Evolutionary conservation across 2,329 filamentous ascomycete species (phyloP).

Genomic region (Aspergillaceae sp.): DNA sequence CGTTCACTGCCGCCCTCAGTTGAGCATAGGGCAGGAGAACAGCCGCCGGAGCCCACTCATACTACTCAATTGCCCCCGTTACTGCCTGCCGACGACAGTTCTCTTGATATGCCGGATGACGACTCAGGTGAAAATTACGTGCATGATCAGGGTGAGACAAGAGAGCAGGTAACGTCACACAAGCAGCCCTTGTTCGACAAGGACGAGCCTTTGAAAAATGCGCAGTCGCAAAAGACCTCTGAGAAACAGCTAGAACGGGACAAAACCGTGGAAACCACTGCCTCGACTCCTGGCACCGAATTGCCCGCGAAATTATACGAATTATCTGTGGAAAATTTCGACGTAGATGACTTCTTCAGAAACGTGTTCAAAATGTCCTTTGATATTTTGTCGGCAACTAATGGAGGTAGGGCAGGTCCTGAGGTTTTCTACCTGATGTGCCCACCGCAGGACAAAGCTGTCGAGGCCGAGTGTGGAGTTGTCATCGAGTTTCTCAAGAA

Average conservation of each 20-base stretch:
- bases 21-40: not conserved
- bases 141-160: too few species aligned
- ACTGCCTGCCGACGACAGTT: too few species aligned
- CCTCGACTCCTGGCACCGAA: not conserved
- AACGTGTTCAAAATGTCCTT: conserved; percentile 18
- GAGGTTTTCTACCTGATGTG: conserved; percentile 29
- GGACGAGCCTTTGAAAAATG: too few species aligned
- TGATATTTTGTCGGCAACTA: conserved; percentile 17
- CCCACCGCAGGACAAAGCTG: conserved; percentile 13
- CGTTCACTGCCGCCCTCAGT: not conserved
- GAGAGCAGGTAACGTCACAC: too few species aligned
- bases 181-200: too few species aligned
- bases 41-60: not conserved
- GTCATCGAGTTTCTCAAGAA: conserved; percentile 18
- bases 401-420: conserved; percentile 7
- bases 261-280: not conserved
- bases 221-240: too few species aligned
- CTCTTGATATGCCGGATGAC: too few species aligned
- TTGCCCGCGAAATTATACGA: not conserved
- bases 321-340: not conserved
- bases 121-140: too few species aligned
- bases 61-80: too few species aligned
- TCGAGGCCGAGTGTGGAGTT: conserved; percentile 17
- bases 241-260: too few species aligned
- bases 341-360: conserved; percentile 10